Evolutionary conservation across 345 rosid species (phyloP).

Genomic region (Excoecaria cochinchinensis): DNA sequence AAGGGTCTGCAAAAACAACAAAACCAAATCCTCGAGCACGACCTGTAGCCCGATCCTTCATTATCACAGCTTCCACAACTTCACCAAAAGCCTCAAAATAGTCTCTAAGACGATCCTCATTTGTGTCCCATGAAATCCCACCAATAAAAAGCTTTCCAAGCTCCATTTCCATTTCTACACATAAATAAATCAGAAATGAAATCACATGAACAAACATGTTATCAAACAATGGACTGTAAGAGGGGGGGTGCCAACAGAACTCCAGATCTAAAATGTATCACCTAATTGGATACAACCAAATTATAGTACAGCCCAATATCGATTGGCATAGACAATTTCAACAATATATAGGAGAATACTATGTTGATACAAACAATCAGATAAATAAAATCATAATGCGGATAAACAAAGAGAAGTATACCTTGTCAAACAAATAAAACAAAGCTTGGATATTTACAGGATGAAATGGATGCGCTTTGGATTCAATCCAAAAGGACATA

Average conservation of each 20-base stretch:
- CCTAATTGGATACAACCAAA: conserved; percentile 7
- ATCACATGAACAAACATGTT: conserved; percentile 1
- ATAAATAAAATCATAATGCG: conserved; percentile 36
- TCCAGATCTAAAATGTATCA: conserved; percentile 27
- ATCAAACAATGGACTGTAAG: conserved; percentile 8
- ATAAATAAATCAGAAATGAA: conserved; percentile 1
- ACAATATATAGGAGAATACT: conserved; percentile 16
- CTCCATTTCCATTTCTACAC: conserved; percentile 75
- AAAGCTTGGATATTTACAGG: conserved; percentile 34
- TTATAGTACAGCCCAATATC: conserved; percentile 20
- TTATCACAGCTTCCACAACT: conserved; percentile 79
- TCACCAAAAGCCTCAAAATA: conserved; percentile 81
- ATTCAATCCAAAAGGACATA: conserved; percentile 39
- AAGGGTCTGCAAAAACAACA: conserved; percentile 76
- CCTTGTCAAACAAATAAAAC: conserved; percentile 32
- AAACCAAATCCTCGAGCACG: conserved; percentile 97
- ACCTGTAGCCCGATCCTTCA: conserved; percentile 93
- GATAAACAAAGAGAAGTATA: conserved; percentile 35
- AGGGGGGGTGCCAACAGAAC: conserved; percentile 10
- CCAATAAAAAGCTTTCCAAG: conserved; percentile 86
- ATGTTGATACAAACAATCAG: conserved; percentile 22
- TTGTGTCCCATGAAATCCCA: conserved; percentile 95
- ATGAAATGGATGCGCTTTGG: conserved; percentile 41
- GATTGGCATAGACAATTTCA: conserved; percentile 10
- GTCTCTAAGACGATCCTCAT: conserved; percentile 79